Evolutionary conservation across 1,284 basidiomycete species (phyloP).

Genomic region (Pascua sp.): DNA sequence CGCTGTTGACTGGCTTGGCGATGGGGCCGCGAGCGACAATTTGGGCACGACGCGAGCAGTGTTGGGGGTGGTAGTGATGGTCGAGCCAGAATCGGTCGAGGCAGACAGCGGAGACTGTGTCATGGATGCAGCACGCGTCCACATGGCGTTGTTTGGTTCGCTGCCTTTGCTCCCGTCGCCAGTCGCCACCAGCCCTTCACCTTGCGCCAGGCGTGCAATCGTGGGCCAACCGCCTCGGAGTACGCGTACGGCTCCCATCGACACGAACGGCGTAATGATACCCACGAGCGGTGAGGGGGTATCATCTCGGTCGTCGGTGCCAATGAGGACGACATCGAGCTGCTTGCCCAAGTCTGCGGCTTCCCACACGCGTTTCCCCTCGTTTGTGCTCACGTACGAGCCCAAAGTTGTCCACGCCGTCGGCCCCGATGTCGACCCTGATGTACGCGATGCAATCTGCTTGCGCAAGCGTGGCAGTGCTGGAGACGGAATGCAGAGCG

Average conservation of each 20-base stretch:
- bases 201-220: slow-evolving; percentile 9
- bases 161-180: slow-evolving; percentile 9
- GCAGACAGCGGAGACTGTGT: too few species aligned
- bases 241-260: slow-evolving; percentile 21
- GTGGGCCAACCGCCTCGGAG: slow-evolving; percentile 37
- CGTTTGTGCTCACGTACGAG: slow-evolving; percentile 71
- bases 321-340: slow-evolving; percentile 35
- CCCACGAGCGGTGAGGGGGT: slow-evolving; percentile 24
- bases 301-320: slow-evolving; percentile 23
- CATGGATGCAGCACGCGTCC: background rate
- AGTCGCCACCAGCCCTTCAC: slow-evolving; percentile 2
- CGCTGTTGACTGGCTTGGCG: slow-evolving; percentile 6
- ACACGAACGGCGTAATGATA: slow-evolving; percentile 24
- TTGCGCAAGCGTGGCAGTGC: slow-evolving; percentile 78
- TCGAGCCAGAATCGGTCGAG: too few species aligned
- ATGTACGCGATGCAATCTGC: slow-evolving; percentile 28
- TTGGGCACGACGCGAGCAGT: background rate
- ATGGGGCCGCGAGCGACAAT: background rate
- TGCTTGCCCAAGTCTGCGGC: slow-evolving; percentile 47
- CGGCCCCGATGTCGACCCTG: background rate
- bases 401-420: slow-evolving; percentile 60
- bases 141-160: background rate
- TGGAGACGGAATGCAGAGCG: slow-evolving; percentile 76
- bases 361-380: slow-evolving; percentile 67
- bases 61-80: background rate